Conservation (phyloP, 2,329 filamentous ascomycete genomes). For the Ilyonectria sp. region DNA sequence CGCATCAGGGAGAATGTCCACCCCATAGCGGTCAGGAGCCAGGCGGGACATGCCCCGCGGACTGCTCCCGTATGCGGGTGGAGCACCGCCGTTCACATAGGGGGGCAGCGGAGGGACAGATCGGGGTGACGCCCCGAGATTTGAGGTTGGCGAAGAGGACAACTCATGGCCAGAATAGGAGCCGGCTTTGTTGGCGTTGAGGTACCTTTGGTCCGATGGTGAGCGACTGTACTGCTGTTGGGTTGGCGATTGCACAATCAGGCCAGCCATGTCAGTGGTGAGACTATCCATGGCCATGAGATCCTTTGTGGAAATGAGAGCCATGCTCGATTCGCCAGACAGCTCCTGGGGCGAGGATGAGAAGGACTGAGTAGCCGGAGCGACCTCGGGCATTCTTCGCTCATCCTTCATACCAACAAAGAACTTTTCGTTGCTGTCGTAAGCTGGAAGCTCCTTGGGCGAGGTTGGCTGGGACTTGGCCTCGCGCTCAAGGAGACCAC, state of each 20-base stretch:
- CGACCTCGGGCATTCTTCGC: slow-evolving; percentile 53
- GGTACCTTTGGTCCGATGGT: slow-evolving; percentile 51
- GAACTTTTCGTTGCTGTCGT: slow-evolving; percentile 59
- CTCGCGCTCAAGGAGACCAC: slow-evolving; percentile 67
- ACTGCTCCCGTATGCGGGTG: slow-evolving; percentile 54
- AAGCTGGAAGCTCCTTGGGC: slow-evolving; percentile 55
- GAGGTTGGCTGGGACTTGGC: slow-evolving; percentile 50
- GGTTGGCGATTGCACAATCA: slow-evolving; percentile 56
- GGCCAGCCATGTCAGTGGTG: slow-evolving; percentile 57
- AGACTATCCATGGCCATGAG: slow-evolving; percentile 65
- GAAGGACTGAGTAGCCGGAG: slow-evolving; percentile 47
- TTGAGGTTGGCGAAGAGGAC: slow-evolving; percentile 51
- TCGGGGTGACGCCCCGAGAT: slow-evolving; percentile 58
- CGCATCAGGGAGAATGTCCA: slow-evolving; percentile 69
- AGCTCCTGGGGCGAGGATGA: slow-evolving; percentile 59
- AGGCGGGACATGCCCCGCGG: slow-evolving; percentile 56
- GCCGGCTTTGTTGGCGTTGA: slow-evolving; percentile 53
- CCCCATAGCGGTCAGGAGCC: slow-evolving; percentile 70
- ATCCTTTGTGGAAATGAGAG: slow-evolving; percentile 69
- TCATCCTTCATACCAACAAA: slow-evolving; percentile 57
- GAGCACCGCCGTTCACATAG: slow-evolving; percentile 43
- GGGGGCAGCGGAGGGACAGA: slow-evolving; percentile 55
- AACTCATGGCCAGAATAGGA: slow-evolving; percentile 49
- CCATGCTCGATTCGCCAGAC: slow-evolving; percentile 53
- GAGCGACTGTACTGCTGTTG: slow-evolving; percentile 56